phyloP scores from a whole-genome alignment of 202 grass and related monocot genomes.

The Miscanthus sacchariflorus region DNA sequence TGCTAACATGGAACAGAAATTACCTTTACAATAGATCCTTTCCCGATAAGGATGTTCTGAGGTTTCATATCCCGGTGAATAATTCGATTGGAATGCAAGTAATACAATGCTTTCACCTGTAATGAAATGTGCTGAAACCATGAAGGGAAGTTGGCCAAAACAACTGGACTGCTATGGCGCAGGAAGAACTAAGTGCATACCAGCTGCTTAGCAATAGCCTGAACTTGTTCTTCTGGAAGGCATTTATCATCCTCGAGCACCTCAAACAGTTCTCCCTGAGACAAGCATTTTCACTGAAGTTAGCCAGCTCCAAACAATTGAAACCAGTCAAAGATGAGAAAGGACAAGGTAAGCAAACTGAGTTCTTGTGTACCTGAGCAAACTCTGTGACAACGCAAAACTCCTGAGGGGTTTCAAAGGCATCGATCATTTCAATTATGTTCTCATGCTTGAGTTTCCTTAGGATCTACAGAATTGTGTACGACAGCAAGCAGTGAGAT shows the following conservation, averaged over 20 bases:
- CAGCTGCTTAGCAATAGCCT: conserved; percentile 97
- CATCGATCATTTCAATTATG: conserved; percentile 97
- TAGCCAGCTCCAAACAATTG: conserved; percentile 15
- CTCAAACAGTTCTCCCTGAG: conserved; percentile 95
- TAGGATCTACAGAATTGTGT: conserved; percentile 62
- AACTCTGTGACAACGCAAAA: conserved; percentile 99
- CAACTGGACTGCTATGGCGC: neutral
- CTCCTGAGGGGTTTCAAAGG: conserved; percentile 95
- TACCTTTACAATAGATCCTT: conserved; percentile 97
- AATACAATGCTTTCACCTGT: conserved; percentile 90
- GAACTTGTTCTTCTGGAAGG: conserved; percentile 96
- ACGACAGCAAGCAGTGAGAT: conserved; percentile 37
- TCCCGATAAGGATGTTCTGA: conserved; percentile 96
- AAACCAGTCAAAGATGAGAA: conserved; percentile 11
- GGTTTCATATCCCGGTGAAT: conserved; percentile 99
- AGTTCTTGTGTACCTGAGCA: conserved; percentile 72
- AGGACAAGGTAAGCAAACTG: neutral
- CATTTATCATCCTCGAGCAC: conserved; percentile 98
- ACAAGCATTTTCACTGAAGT: conserved; percentile 35
- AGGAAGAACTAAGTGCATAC: conserved; percentile 47
- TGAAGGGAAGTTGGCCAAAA: conserved; percentile 38
- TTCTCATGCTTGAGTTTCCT: conserved; percentile 97
- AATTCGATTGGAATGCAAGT: conserved; percentile 96
- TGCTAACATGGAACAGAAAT: conserved; percentile 6
- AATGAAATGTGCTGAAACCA: conserved; percentile 38